A percentile compares a stretch with the other conserved stretches of the same genome.
phyloP scores from a whole-genome alignment of 208 protist genomes.

The Naegleria lovaniensis region DNA sequence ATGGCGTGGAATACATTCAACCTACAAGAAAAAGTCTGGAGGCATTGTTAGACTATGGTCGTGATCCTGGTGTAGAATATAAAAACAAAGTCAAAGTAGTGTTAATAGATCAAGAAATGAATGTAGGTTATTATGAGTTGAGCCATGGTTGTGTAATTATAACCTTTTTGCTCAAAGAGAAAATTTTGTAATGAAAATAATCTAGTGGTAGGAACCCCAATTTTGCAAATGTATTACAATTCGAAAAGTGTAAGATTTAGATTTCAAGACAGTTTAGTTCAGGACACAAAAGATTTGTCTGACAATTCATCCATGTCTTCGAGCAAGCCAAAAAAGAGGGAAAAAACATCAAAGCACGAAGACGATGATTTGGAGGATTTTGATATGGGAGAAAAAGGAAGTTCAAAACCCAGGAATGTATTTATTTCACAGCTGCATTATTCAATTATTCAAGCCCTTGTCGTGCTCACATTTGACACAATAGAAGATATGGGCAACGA shows the following conservation, averaged over 20 bases:
- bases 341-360: not conserved
- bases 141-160: not conserved
- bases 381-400: not conserved
- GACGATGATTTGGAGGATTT: not conserved
- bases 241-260: not conserved
- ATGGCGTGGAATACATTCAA: conserved; percentile 4
- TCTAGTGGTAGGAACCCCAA: conserved; percentile 13
- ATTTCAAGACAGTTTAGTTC: not conserved
- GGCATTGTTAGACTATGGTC: not conserved
- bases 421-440: not conserved
- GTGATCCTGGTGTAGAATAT: not conserved
- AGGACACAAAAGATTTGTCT: not conserved
- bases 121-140: not conserved
- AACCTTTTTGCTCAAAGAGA: not conserved
- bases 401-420: not conserved
- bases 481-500: not conserved
- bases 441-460: not conserved
- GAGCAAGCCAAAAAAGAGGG: not conserved
- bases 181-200: conserved; percentile 21
- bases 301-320: not conserved
- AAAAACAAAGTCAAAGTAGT: conserved; percentile 9
- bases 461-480: not conserved
- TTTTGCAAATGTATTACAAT: conserved; percentile 23
- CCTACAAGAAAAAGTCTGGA: not conserved
- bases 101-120: conserved; percentile 13